Evolutionary conservation across 163 green algal genomes (phyloP).

Genomic region (Chloromonas sp.): DNA sequence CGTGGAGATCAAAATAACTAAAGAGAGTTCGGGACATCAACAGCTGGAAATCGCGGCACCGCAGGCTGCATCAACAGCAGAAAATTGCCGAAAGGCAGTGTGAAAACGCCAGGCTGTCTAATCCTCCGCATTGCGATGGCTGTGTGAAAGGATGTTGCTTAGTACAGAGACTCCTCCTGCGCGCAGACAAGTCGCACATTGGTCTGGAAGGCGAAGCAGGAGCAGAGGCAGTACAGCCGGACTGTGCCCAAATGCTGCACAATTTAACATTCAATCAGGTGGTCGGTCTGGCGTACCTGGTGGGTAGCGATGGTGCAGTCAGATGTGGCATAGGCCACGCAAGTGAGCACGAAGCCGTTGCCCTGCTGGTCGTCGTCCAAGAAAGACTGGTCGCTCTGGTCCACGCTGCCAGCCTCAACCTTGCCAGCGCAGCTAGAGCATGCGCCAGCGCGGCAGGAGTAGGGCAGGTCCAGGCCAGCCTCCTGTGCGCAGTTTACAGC

Average conservation of each 20-base stretch:
- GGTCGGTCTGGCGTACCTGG: conserved; percentile 34
- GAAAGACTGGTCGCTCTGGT: conserved; percentile 87
- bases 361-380: conserved; percentile 74
- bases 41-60: too few relatives aligned
- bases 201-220: neutral
- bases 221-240: neutral
- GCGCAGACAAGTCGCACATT: too few relatives aligned
- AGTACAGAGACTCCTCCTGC: conserved; percentile 48
- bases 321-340: conserved; percentile 77
- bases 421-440: conserved; percentile 86
- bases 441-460: conserved; percentile 70
- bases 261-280: neutral
- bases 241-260: neutral
- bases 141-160: conserved; percentile 3
- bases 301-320: conserved; percentile 73
- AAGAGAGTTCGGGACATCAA: too few relatives aligned
- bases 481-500: conserved; percentile 40
- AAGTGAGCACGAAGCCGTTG: conserved; percentile 82
- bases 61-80: too few relatives aligned
- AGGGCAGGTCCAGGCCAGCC: conserved; percentile 80
- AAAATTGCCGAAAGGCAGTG: too few relatives aligned
- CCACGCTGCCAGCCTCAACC: conserved; percentile 62
- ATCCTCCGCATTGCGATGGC: too few relatives aligned
- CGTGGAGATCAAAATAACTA: too few relatives aligned
- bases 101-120: too few relatives aligned